A percentile compares a stretch with the other conserved stretches of the same genome.
These are phyloP conservation scores for Corchorus olitorius DNA, from an alignment of 345 rosid species.

Conservation along the genomic window DNA sequence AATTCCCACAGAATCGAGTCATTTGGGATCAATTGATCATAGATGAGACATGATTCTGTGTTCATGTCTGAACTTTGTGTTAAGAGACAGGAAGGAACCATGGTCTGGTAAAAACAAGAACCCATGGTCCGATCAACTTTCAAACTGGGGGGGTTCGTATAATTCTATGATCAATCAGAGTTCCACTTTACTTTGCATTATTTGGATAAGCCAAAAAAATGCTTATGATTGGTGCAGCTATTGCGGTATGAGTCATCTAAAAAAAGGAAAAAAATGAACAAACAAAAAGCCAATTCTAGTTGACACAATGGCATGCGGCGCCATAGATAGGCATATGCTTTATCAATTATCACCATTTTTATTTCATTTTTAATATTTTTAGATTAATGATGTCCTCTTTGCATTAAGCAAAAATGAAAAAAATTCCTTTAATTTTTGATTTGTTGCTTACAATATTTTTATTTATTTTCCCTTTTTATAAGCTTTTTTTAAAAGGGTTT, in stretches of 20 bases:
- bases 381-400: background rate
- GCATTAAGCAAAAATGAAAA: background rate
- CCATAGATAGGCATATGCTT: conserved; percentile 13
- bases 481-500: background rate
- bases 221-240: conserved; percentile 28
- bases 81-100: background rate
- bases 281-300: background rate
- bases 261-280: background rate
- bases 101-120: conserved; percentile 1
- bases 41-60: background rate
- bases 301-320: conserved; percentile 19
- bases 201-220: conserved; percentile 3
- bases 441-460: background rate
- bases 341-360: background rate
- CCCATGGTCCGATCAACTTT: background rate
- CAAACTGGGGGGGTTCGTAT: background rate
- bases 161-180: background rate
- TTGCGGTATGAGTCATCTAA: conserved; percentile 39
- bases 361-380: background rate
- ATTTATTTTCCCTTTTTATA: no score
- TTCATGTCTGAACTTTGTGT: background rate
- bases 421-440: conserved; percentile 6
- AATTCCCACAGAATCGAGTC: no score
- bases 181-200: background rate
- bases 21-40: background rate